Percentiles rank a stretch among this genome's conserved stretches.
These are phyloP conservation scores for Torulaspora franciscae DNA, from an alignment of 805 yeast genomes.

Conservation along the genomic window DNA sequence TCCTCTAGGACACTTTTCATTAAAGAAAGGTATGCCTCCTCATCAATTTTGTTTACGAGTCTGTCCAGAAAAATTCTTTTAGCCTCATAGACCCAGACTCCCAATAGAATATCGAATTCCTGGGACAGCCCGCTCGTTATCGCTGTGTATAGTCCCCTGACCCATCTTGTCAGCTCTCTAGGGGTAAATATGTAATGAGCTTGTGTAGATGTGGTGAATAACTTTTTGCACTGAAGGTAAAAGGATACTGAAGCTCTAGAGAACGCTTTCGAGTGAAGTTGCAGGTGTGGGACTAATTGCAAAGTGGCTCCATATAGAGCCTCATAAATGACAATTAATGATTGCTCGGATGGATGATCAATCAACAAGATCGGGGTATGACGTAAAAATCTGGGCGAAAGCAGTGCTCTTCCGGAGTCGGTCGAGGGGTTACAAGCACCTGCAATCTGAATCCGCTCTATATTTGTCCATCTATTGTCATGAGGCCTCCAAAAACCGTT, in stretches of 20 bases:
- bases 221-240: slow-evolving; percentile 43
- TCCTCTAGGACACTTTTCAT: slow-evolving; percentile 33
- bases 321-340: slow-evolving; percentile 63
- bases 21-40: slow-evolving; percentile 44
- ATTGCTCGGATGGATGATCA: slow-evolving; percentile 65
- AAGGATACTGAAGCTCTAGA: slow-evolving; percentile 64
- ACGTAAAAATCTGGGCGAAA: slow-evolving; percentile 60
- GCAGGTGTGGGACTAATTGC: slow-evolving; percentile 54
- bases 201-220: slow-evolving; percentile 39
- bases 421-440: slow-evolving; percentile 93
- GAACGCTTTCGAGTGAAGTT: slow-evolving; percentile 48
- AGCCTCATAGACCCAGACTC: slow-evolving; percentile 80
- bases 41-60: slow-evolving; percentile 45
- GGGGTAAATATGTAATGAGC: slow-evolving; percentile 79
- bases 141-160: slow-evolving; percentile 62
- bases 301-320: slow-evolving; percentile 54
- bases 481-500: slow-evolving; percentile 70
- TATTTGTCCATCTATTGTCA: slow-evolving; percentile 59
- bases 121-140: slow-evolving; percentile 37
- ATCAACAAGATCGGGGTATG: slow-evolving; percentile 64
- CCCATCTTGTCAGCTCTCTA: slow-evolving; percentile 86
- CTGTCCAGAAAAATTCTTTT: slow-evolving; percentile 73
- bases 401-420: slow-evolving; percentile 63
- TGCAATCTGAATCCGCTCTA: slow-evolving; percentile 70
- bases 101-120: slow-evolving; percentile 43